phyloP scores from a whole-genome alignment of 2,329 filamentous ascomycete species.

The Cercospora sesami region DNA sequence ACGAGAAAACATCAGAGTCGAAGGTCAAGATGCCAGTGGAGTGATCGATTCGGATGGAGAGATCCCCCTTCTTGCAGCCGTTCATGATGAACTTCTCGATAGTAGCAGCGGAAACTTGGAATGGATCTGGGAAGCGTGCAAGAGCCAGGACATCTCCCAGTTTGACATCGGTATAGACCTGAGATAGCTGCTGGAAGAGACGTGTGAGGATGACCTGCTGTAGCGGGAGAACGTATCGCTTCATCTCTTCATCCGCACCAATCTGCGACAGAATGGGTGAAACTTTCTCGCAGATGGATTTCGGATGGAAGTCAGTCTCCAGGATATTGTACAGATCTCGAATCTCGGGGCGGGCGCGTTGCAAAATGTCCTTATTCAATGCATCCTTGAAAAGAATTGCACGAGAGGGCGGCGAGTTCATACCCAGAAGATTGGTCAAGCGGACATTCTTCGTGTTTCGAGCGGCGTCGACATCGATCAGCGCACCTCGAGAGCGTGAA shows the following conservation, averaged over 20 bases:
- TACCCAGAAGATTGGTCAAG: slow-evolving; percentile 91
- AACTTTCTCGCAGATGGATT: slow-evolving; percentile 99
- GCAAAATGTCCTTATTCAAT: slow-evolving; percentile 88
- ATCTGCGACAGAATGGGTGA: slow-evolving; percentile 94
- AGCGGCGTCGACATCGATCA: slow-evolving; percentile 95
- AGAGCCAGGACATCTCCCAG: slow-evolving; percentile 90
- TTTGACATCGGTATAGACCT: slow-evolving; percentile 98
- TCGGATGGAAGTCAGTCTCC: slow-evolving; percentile 97
- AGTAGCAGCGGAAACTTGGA: slow-evolving; percentile 83
- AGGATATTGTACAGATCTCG: slow-evolving; percentile 97
- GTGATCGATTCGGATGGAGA: slow-evolving; percentile 94
- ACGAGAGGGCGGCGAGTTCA: slow-evolving; percentile 85
- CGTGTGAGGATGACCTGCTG: slow-evolving; percentile 98
- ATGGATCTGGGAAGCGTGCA: slow-evolving; percentile 93
- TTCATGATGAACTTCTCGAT: slow-evolving; percentile 99
- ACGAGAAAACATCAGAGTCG: slow-evolving; percentile 97
- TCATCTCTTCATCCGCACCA: slow-evolving; percentile 90
- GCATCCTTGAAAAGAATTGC: slow-evolving; percentile 92
- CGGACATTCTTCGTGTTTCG: slow-evolving; percentile 99
- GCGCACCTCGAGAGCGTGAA: slow-evolving; percentile 87
- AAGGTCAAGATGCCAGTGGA: slow-evolving; percentile 94
- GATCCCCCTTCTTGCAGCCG: slow-evolving; percentile 98
- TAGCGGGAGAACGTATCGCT: slow-evolving; percentile 90
- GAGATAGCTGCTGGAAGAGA: slow-evolving; percentile 97
- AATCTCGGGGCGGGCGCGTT: slow-evolving; percentile 90